Evolutionary conservation across 768 basidiomycete genomes (phyloP), one percentile per base, ranked within the genome.

Genomic region (Boletellus sp.): DNA sequence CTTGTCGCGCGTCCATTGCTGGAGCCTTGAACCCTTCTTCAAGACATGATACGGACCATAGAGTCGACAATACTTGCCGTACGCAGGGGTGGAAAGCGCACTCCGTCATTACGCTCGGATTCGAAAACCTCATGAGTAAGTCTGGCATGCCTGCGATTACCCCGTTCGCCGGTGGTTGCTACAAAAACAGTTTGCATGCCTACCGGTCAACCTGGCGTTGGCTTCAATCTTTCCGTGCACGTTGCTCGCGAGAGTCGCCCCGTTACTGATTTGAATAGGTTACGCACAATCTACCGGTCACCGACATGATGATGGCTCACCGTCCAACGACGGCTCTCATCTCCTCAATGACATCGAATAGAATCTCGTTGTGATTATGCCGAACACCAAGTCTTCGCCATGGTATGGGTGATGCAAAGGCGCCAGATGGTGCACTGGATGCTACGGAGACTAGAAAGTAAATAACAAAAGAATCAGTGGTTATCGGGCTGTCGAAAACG

Each of bases 51-150:
- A 39, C 17, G 20, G 45, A 35, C 40, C 35, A 37, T 47, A 28
- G 35, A 35, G 42, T 2, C 4, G 24, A 43, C 31, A 20, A 47
- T 15, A 54, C 80, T 50, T 66, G 91, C 91, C 94, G 79, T 48
- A 98, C 84, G 65, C 93, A 96, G 26, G 94, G 83, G 65, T 98
- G 95, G 67, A 98, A 95, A 2, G 89, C 81, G 54, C 85, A 87
- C 58, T 94, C 90, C 2, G 73, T 74, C 59, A 94, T 71, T 26
- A 81, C 77, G 58, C 80, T 80, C 1, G 89, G 78, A 64, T 90
- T 92, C 7, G 80, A 75, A 64, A 95, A 89, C 13, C 78, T 81
- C 50, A 95, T 66, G 2, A 84, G 72, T 46, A 94, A 77, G 61
- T 96, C 94, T n/a, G 94, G 94, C 38, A 85, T 94, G 39, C 93